Percentiles rank a stretch among this genome's conserved stretches.
Conservation (phyloP, 306 rosid species). For the Pueraria montana region DNA sequence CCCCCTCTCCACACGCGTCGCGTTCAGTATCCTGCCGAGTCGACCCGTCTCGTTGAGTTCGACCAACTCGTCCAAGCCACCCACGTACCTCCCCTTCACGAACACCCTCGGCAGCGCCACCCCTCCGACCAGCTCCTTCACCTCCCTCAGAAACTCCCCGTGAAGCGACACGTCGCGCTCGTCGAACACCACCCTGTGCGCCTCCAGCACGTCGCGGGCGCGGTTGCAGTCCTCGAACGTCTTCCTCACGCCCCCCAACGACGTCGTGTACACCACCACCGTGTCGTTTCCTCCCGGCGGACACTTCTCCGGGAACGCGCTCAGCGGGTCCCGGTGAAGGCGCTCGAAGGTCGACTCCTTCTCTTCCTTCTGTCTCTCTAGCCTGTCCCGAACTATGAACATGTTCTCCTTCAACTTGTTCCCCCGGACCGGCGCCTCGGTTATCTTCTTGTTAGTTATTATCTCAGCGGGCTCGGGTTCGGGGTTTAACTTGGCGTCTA, state of each 20-base stretch:
- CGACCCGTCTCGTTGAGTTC: constrained; percentile 77
- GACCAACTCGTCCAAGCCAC: constrained; percentile 71
- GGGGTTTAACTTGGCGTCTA: constrained; percentile 63
- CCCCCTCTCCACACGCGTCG: constrained; percentile 77
- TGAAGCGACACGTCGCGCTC: constrained; percentile 95
- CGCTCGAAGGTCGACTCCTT: constrained; percentile 48
- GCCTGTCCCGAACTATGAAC: constrained; percentile 70
- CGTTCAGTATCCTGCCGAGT: constrained; percentile 63
- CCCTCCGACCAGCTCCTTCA: constrained; percentile 59
- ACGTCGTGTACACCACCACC: constrained; percentile 91
- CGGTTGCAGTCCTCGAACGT: constrained; percentile 80
- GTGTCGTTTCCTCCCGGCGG: constrained; percentile 75
- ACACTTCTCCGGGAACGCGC: constrained; percentile 72
- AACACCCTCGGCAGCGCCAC: constrained; percentile 71
- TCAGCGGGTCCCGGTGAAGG: constrained; percentile 61
- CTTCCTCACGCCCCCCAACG: constrained; percentile 80
- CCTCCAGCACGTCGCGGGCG: constrained; percentile 69
- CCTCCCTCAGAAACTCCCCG: constrained; percentile 68
- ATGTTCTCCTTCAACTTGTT: constrained; percentile 65
- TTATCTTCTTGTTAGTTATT: too few species aligned
- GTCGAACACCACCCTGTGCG: constrained; percentile 69
- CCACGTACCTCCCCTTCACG: constrained; percentile 85
- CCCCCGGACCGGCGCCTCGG: constrained; percentile 14
- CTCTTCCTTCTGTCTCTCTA: constrained; percentile 77
- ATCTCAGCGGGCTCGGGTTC: constrained; percentile 16